phyloP scores from a whole-genome alignment of 129 eudicot genomes.

The Cynara cardunculus region DNA sequence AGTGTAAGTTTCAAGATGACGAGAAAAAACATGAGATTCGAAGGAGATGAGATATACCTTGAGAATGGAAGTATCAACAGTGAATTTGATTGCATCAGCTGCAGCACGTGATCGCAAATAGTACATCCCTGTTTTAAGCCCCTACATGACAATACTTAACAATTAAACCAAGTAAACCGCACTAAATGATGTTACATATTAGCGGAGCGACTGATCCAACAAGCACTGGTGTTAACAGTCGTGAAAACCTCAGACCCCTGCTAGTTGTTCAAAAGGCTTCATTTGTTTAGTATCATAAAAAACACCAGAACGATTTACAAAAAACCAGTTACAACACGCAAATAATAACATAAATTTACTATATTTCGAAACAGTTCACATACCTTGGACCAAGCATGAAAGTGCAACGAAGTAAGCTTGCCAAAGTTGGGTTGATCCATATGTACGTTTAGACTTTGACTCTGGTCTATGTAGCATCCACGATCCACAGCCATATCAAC shows the following conservation, averaged over 20 bases:
- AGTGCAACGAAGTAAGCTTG: constrained; percentile 88
- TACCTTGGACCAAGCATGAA: constrained; percentile 94
- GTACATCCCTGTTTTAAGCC: constrained; percentile 95
- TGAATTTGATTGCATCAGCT: constrained; percentile 96
- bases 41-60: constrained; percentile 35
- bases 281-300: too few relatives aligned
- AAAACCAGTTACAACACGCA: too few relatives aligned
- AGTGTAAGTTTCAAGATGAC: neutral
- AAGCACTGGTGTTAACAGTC: neutral
- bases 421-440: constrained; percentile 94
- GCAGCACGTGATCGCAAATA: constrained; percentile 91
- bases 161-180: neutral
- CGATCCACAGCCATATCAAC: constrained; percentile 99
- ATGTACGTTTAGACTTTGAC: constrained; percentile 90
- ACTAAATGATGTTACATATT: neutral
- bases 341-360: neutral
- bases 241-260: too few relatives aligned
- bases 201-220: neutral
- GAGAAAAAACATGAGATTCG: neutral
- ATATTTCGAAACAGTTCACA: neutral
- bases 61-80: constrained; percentile 78
- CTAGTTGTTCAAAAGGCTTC: too few relatives aligned
- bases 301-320: too few relatives aligned
- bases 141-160: constrained; percentile 34
- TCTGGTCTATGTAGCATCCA: constrained; percentile 94